Evolutionary conservation across 805 yeast species (phyloP).

Genomic region (Ogataea henricii): DNA sequence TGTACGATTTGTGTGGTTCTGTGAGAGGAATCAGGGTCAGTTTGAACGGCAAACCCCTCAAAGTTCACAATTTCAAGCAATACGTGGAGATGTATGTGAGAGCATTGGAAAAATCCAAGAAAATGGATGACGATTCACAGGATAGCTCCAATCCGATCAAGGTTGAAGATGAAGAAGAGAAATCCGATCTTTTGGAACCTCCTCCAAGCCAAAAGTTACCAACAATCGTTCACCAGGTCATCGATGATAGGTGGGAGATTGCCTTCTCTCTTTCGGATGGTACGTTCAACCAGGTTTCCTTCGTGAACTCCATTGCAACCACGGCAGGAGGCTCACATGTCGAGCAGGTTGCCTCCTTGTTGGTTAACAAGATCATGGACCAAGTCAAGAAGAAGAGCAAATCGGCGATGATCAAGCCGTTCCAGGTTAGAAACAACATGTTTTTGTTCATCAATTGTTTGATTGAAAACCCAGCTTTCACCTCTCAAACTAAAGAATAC

Average conservation of each 20-base stretch:
- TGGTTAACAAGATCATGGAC: constrained; percentile 75
- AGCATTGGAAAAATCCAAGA: constrained; percentile 60
- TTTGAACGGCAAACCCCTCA: constrained; percentile 72
- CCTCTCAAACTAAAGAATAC: constrained; percentile 97
- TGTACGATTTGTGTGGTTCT: constrained; percentile 93
- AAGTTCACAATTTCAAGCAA: constrained; percentile 73
- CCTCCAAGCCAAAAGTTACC: constrained; percentile 38
- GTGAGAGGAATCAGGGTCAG: constrained; percentile 78
- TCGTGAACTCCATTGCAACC: constrained; percentile 96
- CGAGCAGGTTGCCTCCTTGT: constrained; percentile 79
- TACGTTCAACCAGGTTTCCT: constrained; percentile 88
- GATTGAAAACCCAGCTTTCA: constrained; percentile 94
- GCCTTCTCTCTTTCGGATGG: constrained; percentile 95
- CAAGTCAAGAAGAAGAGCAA: constrained; percentile 65
- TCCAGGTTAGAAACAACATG: constrained; percentile 87
- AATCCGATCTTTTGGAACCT: constrained; percentile 8
- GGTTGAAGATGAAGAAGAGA: constrained; percentile 16
- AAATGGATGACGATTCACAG: constrained; percentile 24
- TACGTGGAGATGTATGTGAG: constrained; percentile 89
- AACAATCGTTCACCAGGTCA: constrained; percentile 73
- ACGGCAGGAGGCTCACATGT: constrained; percentile 97
- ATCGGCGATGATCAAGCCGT: constrained; percentile 75
- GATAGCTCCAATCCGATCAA: constrained; percentile 10
- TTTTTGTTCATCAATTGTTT: constrained; percentile 88
- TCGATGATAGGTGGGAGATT: constrained; percentile 92